Percentiles rank a stretch among this genome's conserved stretches.
Conservation (phyloP, 2,329 filamentous ascomycete species). For the Hypoxylon rubiginosum region DNA sequence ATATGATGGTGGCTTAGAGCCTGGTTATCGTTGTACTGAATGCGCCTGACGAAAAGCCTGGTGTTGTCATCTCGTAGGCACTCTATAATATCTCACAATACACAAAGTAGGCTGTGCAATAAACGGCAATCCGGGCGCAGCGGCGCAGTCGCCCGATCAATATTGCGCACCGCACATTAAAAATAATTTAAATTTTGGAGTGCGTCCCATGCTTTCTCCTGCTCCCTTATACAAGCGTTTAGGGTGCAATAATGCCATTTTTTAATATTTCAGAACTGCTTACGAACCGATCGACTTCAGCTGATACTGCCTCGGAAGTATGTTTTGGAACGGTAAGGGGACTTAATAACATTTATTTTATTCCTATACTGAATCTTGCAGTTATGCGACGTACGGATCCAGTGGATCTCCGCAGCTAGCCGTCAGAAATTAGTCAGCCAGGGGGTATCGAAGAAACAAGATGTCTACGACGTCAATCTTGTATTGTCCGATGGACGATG, state of each 20-base stretch:
- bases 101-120: neutral
- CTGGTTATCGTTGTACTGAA: neutral
- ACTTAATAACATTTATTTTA: neutral
- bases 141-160: too few relatives aligned
- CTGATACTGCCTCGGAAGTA: slow-evolving; percentile 7
- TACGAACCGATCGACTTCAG: neutral
- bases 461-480: slow-evolving; percentile 9
- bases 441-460: neutral
- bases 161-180: too few relatives aligned
- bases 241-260: neutral
- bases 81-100: too few relatives aligned
- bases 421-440: neutral
- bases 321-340: slow-evolving; percentile 38
- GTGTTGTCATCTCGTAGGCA: too few relatives aligned
- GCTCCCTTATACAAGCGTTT: neutral
- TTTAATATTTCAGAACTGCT: neutral
- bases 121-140: too few relatives aligned
- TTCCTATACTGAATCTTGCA: slow-evolving; percentile 9
- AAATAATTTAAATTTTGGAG: neutral
- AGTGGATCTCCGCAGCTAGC: slow-evolving; percentile 5
- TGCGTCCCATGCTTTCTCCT: neutral
- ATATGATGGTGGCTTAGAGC: neutral
- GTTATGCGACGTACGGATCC: slow-evolving; percentile 24
- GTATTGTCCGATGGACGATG: slow-evolving; percentile 6
- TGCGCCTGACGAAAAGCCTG: neutral